Percentiles rank a stretch among this genome's conserved stretches.
Conservation (phyloP, 345 rosid genomes). For the Boechera stricta region DNA sequence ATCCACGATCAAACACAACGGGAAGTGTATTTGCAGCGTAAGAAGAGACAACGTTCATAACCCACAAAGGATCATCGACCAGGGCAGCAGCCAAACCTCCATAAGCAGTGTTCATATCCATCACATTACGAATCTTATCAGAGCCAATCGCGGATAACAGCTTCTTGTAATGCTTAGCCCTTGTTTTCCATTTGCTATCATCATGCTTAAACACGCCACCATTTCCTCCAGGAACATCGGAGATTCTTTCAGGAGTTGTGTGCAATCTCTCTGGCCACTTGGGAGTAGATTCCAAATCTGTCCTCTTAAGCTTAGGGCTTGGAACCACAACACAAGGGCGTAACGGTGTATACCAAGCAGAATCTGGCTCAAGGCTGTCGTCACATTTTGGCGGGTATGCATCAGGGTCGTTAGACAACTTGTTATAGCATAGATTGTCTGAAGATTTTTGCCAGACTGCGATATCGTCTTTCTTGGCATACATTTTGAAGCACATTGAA, state of each 20-base stretch:
- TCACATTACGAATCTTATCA: slow-evolving; percentile 82
- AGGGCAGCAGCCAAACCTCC: slow-evolving; percentile 92
- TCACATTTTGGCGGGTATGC: slow-evolving; percentile 92
- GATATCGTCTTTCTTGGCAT: slow-evolving; percentile 83
- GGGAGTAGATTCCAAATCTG: slow-evolving; percentile 65
- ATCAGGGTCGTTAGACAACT: slow-evolving; percentile 65
- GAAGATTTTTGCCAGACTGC: slow-evolving; percentile 95
- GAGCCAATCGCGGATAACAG: slow-evolving; percentile 81
- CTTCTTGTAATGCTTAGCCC: slow-evolving; percentile 89
- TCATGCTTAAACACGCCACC: slow-evolving; percentile 72
- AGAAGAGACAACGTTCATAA: slow-evolving; percentile 93
- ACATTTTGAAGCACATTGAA: slow-evolving; percentile 93
- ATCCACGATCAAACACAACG: slow-evolving; percentile 91
- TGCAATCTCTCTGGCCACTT: slow-evolving; percentile 92
- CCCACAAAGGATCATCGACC: slow-evolving; percentile 84
- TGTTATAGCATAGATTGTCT: slow-evolving; percentile 69
- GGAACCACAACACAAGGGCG: slow-evolving; percentile 93
- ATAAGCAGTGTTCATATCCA: slow-evolving; percentile 98
- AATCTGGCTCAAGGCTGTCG: slow-evolving; percentile 94
- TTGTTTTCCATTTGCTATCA: slow-evolving; percentile 79
- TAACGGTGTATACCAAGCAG: slow-evolving; percentile 97
- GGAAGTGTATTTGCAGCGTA: slow-evolving; percentile 82
- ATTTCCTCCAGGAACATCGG: slow-evolving; percentile 73
- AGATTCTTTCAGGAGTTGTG: slow-evolving; percentile 73
- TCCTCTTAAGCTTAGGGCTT: slow-evolving; percentile 60